Conservation (phyloP, 805 yeast genomes). For the Wickerhamiella slavikovae region DNA sequence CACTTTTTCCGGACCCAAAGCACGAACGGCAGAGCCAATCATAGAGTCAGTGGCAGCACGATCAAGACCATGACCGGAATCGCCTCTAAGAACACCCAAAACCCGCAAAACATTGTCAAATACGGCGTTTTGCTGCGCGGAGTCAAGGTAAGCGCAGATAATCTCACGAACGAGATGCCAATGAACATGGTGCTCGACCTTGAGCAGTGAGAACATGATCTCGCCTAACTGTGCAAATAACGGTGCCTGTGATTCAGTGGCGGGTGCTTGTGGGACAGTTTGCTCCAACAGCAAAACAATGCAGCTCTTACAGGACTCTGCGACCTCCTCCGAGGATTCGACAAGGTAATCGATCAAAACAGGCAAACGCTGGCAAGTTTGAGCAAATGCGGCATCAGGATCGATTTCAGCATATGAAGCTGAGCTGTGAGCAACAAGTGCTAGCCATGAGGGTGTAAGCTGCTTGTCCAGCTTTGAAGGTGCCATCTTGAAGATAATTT, state of each 20-base stretch:
- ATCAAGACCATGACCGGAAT: conserved; percentile 43
- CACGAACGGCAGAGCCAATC: conserved; percentile 55
- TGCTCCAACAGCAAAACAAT: conserved; percentile 57
- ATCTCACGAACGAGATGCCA: conserved; percentile 56
- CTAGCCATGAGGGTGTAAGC: conserved; percentile 86
- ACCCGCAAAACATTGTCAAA: conserved; percentile 50
- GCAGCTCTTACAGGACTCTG: conserved; percentile 68
- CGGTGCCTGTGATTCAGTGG: conserved; percentile 37
- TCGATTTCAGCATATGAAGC: conserved; percentile 33
- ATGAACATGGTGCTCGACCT: conserved; percentile 57
- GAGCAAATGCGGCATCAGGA: conserved; percentile 30
- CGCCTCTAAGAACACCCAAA: conserved; percentile 74
- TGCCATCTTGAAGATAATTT: conserved; percentile 53
- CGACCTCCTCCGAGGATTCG: conserved; percentile 44
- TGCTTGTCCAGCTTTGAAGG: conserved; percentile 72
- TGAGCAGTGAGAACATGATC: conserved; percentile 35
- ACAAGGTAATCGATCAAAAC: conserved; percentile 42
- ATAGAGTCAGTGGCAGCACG: conserved; percentile 64
- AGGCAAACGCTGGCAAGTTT: conserved; percentile 35
- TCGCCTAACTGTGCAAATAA: conserved; percentile 31
- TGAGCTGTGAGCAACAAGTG: conserved; percentile 73
- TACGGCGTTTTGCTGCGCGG: conserved; percentile 42
- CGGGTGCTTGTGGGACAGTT: no score
- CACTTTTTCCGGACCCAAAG: conserved; percentile 75
- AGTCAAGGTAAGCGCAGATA: conserved; percentile 37